A percentile compares a stretch with the other conserved stretches of the same genome.
These are phyloP conservation scores for Pyrenochaeta sp. DNA, from an alignment of 2,329 filamentous ascomycete genomes.

Conservation along the genomic window DNA sequence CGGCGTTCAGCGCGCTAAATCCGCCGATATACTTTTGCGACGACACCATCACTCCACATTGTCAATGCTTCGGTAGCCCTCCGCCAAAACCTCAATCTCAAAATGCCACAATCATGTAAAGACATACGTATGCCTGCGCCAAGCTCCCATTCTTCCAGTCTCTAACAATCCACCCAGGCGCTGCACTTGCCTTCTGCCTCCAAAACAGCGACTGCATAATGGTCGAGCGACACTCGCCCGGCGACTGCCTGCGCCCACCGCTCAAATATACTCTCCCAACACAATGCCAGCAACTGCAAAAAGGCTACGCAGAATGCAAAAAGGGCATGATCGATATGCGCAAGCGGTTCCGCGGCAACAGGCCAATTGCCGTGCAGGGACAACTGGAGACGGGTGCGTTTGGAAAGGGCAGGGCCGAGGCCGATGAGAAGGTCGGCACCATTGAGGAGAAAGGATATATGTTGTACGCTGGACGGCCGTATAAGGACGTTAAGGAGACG, in stretches of 20 bases:
- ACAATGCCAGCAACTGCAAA: conserved; percentile 91
- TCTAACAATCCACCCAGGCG: conserved; percentile 64
- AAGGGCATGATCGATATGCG: conserved; percentile 98
- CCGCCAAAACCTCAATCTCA: conserved; percentile 14
- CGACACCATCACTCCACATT: conserved; percentile 12
- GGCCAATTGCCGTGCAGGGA: conserved; percentile 68
- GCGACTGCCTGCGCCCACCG: conserved; percentile 87
- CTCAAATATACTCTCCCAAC: conserved; percentile 82
- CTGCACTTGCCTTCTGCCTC: conserved; percentile 91
- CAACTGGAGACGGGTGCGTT: conserved; percentile 46
- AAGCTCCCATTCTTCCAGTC: not conserved
- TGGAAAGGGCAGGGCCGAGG: conserved; percentile 36
- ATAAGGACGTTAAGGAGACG: conserved; percentile 39
- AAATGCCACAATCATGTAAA: conserved; percentile 95
- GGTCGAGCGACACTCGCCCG: conserved; percentile 83
- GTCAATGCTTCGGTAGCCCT: conserved; percentile 3
- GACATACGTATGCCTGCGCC: conserved; percentile 78
- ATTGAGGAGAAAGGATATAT: conserved; percentile 52
- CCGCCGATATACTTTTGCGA: conserved; percentile 15
- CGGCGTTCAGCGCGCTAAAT: conserved; percentile 18
- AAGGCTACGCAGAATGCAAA: conserved; percentile 91
- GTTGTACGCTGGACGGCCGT: conserved; percentile 47
- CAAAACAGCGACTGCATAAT: conserved; percentile 97
- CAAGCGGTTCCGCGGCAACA: conserved; percentile 95
- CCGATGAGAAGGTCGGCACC: conserved; percentile 44